Percentiles rank a stretch among this genome's conserved stretches.
phyloP scores from a whole-genome alignment of 257 asterid species.

The Solanum pennellii region DNA sequence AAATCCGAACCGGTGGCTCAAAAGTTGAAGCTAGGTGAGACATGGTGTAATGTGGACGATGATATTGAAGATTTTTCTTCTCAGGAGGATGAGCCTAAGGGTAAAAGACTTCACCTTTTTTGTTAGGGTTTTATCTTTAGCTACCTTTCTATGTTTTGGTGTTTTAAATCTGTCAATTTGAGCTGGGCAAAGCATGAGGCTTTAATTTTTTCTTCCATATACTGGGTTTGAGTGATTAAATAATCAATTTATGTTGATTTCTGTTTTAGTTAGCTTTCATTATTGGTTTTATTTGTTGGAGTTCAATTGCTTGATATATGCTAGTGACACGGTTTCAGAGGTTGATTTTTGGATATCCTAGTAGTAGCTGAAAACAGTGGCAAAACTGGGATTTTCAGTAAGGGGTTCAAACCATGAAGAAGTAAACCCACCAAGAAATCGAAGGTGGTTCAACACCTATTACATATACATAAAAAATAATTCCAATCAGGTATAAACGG shows the following conservation, averaged over 20 bases:
- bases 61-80: slow-evolving; percentile 85
- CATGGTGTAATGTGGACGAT: slow-evolving; percentile 35
- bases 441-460: neutral
- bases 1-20: slow-evolving; percentile 1
- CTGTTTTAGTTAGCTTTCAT: neutral
- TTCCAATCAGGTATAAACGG: no score
- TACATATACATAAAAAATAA: neutral
- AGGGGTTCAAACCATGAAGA: neutral
- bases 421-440: neutral
- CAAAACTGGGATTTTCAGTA: neutral
- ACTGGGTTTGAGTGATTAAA: neutral
- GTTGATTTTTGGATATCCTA: neutral
- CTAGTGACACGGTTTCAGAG: neutral
- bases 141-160: neutral
- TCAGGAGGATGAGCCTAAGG: slow-evolving; percentile 47
- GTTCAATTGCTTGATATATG: neutral
- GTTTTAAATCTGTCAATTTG: neutral
- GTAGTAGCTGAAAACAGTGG: neutral
- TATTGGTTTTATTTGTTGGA: neutral
- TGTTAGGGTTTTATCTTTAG: neutral
- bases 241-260: neutral
- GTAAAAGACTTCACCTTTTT: slow-evolving; percentile 13
- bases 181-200: neutral
- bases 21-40: slow-evolving; percentile 4
- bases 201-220: neutral